Evolutionary conservation across 2,329 filamentous ascomycete species (phyloP).

Genomic region (Talaromyces amestolkiae): DNA sequence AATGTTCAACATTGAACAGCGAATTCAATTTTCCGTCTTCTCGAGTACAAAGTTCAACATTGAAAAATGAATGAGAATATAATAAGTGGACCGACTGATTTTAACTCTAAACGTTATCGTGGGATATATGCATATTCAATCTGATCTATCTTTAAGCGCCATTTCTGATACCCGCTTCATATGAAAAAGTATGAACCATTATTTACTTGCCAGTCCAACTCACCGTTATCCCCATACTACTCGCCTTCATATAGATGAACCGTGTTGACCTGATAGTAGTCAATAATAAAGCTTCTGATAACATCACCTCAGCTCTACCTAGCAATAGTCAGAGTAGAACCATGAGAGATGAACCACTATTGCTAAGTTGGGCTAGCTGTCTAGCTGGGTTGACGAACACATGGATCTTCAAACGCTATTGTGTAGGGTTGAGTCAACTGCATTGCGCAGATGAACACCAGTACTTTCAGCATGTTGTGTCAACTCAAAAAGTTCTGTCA

Average conservation of each 20-base stretch:
- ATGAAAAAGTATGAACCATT: neutral
- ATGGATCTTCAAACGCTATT: neutral
- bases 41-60: neutral
- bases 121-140: neutral
- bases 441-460: constrained; percentile 14
- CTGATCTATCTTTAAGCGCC: neutral
- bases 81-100: neutral
- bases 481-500: constrained; percentile 17
- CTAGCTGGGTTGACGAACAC: neutral
- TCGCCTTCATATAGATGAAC: neutral
- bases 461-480: constrained; percentile 18
- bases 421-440: constrained; percentile 3
- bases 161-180: neutral
- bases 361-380: neutral
- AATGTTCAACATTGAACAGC: neutral
- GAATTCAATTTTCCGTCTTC: neutral
- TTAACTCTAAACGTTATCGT: neutral
- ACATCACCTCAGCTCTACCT: neutral
- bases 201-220: neutral
- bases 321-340: neutral
- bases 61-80: neutral
- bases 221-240: neutral
- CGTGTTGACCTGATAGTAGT: neutral
- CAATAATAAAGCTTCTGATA: neutral
- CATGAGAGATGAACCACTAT: neutral